phyloP scores from a whole-genome alignment of 805 yeast species.

The Nakazawaea ambrosiae region DNA sequence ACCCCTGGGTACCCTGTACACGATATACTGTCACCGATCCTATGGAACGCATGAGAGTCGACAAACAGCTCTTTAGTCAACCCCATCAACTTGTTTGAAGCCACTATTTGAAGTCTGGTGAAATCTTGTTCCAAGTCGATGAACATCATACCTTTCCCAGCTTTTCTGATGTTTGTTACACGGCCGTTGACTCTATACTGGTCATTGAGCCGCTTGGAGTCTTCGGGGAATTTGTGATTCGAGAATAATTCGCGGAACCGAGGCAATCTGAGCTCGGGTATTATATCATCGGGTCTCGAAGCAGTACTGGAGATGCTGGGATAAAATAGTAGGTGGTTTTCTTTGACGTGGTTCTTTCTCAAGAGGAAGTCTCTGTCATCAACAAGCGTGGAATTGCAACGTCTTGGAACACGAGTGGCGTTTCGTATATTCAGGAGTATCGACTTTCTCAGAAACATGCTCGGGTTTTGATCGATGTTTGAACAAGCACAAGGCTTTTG shows the following conservation, averaged over 20 bases:
- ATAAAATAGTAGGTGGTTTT: conserved; percentile 4
- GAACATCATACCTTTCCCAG: conserved; percentile 66
- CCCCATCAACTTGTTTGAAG: conserved; percentile 42
- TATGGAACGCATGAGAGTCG: conserved; percentile 32
- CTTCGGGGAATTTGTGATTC: conserved; percentile 15
- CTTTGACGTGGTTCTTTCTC: conserved; percentile 10
- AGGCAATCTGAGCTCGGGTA: conserved; percentile 25
- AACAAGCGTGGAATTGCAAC: no score
- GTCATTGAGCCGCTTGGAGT: conserved; percentile 19
- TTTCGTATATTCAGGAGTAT: no score
- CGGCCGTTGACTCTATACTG: conserved; percentile 44
- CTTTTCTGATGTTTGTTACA: conserved; percentile 46
- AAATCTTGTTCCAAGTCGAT: conserved; percentile 63
- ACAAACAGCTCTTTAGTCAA: conserved; percentile 35
- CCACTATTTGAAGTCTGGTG: conserved; percentile 51
- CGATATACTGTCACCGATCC: conserved; percentile 67
- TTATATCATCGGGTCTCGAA: conserved; percentile 1
- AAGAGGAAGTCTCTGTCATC: background rate
- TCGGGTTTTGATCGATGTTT: no score
- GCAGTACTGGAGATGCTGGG: background rate
- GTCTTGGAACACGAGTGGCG: no score
- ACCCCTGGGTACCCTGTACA: conserved; percentile 66
- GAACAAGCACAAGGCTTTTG: no score
- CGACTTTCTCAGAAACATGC: no score
- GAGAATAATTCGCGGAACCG: conserved; percentile 28